Percentiles rank a stretch among this genome's conserved stretches.
Conservation (phyloP, 257 asterid genomes). For the Schizonepeta tenuifolia region DNA sequence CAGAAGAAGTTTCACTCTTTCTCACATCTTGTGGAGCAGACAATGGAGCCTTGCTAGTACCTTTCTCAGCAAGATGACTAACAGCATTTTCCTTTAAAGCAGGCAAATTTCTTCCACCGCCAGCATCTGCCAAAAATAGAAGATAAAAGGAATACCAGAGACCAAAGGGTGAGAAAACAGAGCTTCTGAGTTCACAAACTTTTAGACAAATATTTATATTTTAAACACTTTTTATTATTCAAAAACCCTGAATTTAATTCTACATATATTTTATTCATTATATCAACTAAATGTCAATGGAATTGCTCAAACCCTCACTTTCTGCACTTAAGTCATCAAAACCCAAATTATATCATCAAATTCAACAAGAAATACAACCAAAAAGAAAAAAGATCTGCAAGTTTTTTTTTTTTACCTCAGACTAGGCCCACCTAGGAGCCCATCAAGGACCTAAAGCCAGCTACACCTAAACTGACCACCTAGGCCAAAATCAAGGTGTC, state of each 20-base stretch:
- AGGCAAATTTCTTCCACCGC: conserved; percentile 64
- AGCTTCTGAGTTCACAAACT: conserved; percentile 1
- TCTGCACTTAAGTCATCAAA: background rate
- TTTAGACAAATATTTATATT: background rate
- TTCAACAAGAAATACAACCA: background rate
- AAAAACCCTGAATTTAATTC: background rate
- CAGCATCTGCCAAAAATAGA: conserved; percentile 55
- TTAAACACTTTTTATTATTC: background rate
- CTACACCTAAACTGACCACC: background rate
- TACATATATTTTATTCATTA: background rate
- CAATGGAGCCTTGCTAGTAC: conserved; percentile 42
- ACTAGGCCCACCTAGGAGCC: background rate
- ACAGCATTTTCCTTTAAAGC: conserved; percentile 52
- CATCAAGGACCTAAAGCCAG: background rate
- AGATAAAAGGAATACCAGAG: conserved; percentile 20
- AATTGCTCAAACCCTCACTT: background rate
- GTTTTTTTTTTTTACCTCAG: background rate
- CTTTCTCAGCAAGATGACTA: conserved; percentile 51
- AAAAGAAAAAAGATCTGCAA: background rate
- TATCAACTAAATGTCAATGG: background rate
- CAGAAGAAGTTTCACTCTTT: conserved; percentile 50
- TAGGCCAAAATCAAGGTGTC: background rate
- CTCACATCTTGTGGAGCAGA: conserved; percentile 51
- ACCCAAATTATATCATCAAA: background rate
- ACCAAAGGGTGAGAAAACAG: conserved; percentile 20